Base-by-base conservation (phyloP, 495 filamentous ascomycete species). In the Thermothielavioides terrestris region DNA sequence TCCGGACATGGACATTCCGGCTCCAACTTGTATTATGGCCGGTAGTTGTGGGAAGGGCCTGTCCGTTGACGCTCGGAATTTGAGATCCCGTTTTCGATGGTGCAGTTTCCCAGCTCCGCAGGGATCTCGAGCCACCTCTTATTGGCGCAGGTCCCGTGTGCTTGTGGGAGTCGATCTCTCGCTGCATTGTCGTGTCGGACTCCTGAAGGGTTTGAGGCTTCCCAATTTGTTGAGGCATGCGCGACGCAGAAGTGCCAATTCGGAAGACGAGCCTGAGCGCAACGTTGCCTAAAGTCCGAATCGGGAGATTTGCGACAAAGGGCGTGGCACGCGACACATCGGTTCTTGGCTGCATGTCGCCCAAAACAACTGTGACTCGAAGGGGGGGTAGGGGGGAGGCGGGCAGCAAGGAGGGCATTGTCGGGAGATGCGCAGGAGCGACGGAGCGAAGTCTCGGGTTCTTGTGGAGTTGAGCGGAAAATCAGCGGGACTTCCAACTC, bases 1-100 rank as follows among this genome's bases (percentile, higher is more conserved):
- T 43, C 52, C 6, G 61, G 61, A 34, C 61, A 66, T 49, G 52
- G 56, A 2, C 69, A 73, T 37, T 66, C 68, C 40, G 51, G 27
- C 20, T 35, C 32, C 18, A 38, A 26, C 18, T 31, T 38, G 14
- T 31, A 38, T 26, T 37, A 25, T 34, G 39, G 46, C 32, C 31
- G 31, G 30, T 44, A 30, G 17, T 20, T 18, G 43, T 39, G 9
- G 9, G 21, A 6, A 31, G 49, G n/a, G n/a, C n/a, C n/a, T n/a
- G n/a, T n/a, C n/a, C n/a, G n/a, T n/a, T n/a, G n/a, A n/a, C n/a
- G n/a, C n/a, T n/a, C n/a, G n/a, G 38, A 20, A 32, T 2, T 11
- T 32, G 23, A 14, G 46, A 28, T 27, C 22, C 11, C 32, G 36
- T 50, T 11, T 28, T 31, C 15, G n/a, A n/a, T n/a, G n/a, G n/a